phyloP scores from a whole-genome alignment of 306 rosid genomes.

The Prunus fruticosa region DNA sequence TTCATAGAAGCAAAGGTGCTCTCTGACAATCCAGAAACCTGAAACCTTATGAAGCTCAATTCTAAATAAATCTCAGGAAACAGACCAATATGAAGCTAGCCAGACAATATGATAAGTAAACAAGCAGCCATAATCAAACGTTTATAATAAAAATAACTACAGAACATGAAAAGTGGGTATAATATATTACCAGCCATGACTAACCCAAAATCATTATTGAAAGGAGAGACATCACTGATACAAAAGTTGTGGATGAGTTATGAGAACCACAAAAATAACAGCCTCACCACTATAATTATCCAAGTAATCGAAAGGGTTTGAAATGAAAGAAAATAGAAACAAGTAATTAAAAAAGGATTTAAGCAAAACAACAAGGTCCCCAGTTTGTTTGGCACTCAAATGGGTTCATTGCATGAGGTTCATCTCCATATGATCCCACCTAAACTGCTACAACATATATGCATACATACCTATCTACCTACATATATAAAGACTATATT shows the following conservation, averaged over 20 bases:
- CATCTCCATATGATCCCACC: background rate
- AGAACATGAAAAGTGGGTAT: too few relatives aligned
- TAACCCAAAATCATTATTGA: slow-evolving; percentile 34
- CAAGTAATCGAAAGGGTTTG: slow-evolving; percentile 9
- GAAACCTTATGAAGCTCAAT: background rate
- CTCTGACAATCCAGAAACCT: background rate
- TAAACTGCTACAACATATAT: background rate
- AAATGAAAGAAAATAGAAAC: background rate
- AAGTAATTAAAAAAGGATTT: background rate
- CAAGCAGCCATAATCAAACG: background rate
- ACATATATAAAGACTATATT: too few relatives aligned
- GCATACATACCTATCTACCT: too few relatives aligned
- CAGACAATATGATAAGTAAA: background rate
- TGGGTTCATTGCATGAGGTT: background rate
- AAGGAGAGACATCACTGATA: slow-evolving; percentile 43
- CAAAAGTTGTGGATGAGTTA: slow-evolving; percentile 4
- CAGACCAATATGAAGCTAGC: background rate
- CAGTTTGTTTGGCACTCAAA: background rate
- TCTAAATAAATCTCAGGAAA: background rate
- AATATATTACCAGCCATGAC: too few relatives aligned
- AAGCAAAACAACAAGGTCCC: background rate
- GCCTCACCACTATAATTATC: background rate
- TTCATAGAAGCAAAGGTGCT: background rate
- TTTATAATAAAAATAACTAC: background rate
- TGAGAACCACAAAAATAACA: background rate